Conservation (phyloP, 331 rosid species). For the Acacia pycnantha region DNA sequence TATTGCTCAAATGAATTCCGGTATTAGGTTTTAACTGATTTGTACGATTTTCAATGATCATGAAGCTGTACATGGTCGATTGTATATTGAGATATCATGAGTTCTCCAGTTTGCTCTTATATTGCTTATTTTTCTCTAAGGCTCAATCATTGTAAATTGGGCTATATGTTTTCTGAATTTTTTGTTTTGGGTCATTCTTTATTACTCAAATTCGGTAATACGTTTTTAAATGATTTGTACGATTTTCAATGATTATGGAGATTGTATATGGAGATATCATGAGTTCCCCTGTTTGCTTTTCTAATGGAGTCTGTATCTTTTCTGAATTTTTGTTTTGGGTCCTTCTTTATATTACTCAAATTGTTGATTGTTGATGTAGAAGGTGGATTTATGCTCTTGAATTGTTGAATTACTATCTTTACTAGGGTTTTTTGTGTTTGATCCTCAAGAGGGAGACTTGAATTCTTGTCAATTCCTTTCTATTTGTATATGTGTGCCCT, state of each 20-base stretch:
- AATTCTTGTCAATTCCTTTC: background rate
- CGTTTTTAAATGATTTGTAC: background rate
- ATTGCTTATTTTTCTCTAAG: too few species aligned
- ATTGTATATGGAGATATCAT: background rate
- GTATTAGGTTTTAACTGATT: background rate
- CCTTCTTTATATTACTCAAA: background rate
- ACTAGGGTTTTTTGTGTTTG: background rate
- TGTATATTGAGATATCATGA: background rate
- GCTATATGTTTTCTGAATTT: background rate
- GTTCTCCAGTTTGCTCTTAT: background rate
- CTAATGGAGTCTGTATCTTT: too few species aligned
- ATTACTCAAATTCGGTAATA: background rate
- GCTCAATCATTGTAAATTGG: background rate
- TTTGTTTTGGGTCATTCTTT: background rate
- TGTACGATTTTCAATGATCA: background rate
- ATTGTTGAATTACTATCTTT: background rate
- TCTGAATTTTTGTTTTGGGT: background rate
- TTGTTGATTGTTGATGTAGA: background rate
- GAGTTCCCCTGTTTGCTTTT: background rate
- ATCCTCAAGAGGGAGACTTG: background rate
- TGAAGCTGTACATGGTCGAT: too few species aligned
- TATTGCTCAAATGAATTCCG: background rate
- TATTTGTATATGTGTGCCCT: background rate
- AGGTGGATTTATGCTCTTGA: background rate
- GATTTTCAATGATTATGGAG: background rate